These are phyloP conservation scores for Hirschioporus abietinus DNA, from an alignment of 768 basidiomycete species.

Conservation along the genomic window DNA sequence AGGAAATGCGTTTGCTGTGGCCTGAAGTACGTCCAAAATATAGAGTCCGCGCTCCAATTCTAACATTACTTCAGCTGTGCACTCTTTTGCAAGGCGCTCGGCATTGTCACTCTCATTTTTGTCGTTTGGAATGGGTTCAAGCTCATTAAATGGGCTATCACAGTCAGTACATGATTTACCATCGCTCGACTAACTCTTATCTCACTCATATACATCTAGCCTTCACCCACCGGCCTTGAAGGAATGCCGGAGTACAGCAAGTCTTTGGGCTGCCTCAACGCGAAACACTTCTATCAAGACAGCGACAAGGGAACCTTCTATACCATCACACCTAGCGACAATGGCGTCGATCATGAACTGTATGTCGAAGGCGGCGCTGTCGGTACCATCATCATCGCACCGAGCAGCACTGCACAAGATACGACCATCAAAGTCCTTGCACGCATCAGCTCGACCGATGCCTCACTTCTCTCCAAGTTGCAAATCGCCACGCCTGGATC, in stretches of 20 bases:
- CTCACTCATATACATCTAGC: conserved; percentile 24
- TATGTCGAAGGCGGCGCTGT: conserved; percentile 43
- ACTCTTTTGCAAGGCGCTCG: conserved; percentile 51
- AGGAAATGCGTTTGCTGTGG: conserved; percentile 51
- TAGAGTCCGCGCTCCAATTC: background rate
- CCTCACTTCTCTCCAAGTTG: background rate
- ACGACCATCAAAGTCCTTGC: conserved; percentile 39
- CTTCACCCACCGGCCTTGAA: conserved; percentile 46
- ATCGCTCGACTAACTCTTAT: background rate
- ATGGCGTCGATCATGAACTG: conserved; percentile 21
- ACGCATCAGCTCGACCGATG: background rate
- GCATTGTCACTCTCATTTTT: conserved; percentile 39
- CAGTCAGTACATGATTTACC: conserved; percentile 28
- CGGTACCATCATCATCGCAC: conserved; percentile 45
- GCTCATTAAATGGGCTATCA: conserved; percentile 41
- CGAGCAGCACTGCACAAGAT: conserved; percentile 32
- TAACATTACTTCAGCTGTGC: conserved; percentile 32
- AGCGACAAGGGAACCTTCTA: background rate
- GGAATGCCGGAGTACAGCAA: conserved; percentile 50
- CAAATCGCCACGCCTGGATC: background rate
- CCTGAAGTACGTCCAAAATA: conserved; percentile 30
- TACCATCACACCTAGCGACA: background rate
- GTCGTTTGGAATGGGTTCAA: conserved; percentile 38
- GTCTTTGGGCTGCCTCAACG: background rate
- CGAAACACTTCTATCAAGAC: background rate